A percentile compares a stretch with the other conserved stretches of the same genome.
Evolutionary conservation across 1,139 yeast species (phyloP).

Genomic region (Saccharomyces pastorianus): DNA sequence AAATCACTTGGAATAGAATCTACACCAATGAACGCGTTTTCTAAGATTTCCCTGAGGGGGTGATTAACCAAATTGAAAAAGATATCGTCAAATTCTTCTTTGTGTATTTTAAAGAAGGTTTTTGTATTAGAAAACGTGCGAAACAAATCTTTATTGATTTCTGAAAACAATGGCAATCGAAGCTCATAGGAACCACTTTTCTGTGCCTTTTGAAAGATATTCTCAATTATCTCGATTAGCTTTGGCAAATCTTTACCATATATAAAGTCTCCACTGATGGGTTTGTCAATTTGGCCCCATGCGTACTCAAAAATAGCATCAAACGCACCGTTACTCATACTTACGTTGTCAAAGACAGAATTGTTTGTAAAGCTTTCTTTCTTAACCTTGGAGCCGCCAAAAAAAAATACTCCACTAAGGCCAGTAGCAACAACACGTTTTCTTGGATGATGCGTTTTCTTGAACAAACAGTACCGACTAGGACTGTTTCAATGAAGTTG

Average conservation of each 20-base stretch:
- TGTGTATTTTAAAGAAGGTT: conserved; percentile 26
- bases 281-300: conserved; percentile 29
- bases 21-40: conserved; percentile 12
- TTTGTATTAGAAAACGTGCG: conserved; percentile 27
- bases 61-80: conserved; percentile 25
- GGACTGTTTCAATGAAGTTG: background rate
- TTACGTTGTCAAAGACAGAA: background rate
- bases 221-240: conserved; percentile 18
- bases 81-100: conserved; percentile 27
- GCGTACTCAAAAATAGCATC: conserved; percentile 20
- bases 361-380: background rate
- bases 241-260: conserved; percentile 27
- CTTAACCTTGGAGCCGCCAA: background rate
- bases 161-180: conserved; percentile 14
- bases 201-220: conserved; percentile 12
- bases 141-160: conserved; percentile 22
- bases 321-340: background rate
- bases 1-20: conserved; percentile 1
- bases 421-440: too few species aligned
- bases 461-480: background rate
- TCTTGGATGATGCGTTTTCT: background rate
- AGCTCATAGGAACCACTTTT: background rate
- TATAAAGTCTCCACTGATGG: conserved; percentile 21
- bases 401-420: background rate
- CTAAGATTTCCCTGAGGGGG: conserved; percentile 13